A percentile compares a stretch with the other conserved stretches of the same genome.
These are phyloP conservation scores for Pouteria glomerata DNA, from an alignment of 148 eudicot species.

Conservation along the genomic window DNA sequence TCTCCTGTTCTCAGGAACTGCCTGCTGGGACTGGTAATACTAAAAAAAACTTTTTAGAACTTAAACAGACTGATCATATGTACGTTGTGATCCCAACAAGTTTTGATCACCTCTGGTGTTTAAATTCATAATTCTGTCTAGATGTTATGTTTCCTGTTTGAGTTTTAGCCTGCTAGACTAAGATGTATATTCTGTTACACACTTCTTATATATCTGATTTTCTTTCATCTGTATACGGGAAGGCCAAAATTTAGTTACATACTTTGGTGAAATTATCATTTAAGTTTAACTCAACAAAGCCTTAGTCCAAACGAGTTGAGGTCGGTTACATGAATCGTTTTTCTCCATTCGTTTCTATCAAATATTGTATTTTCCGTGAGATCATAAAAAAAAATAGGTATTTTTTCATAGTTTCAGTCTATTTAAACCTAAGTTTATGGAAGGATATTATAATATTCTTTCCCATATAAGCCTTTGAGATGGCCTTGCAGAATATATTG, in stretches of 20 bases:
- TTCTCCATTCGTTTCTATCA: too few relatives aligned
- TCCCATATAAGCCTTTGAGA: not conserved
- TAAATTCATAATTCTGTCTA: not conserved
- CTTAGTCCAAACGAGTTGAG: too few relatives aligned
- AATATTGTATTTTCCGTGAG: too few relatives aligned
- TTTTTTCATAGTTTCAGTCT: too few relatives aligned
- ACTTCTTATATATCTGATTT: not conserved
- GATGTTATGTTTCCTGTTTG: not conserved
- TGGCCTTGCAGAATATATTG: not conserved
- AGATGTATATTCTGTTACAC: not conserved
- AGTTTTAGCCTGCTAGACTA: conserved; percentile 2
- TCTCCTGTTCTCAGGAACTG: conserved; percentile 39
- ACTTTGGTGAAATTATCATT: too few relatives aligned
- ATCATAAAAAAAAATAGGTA: too few relatives aligned
- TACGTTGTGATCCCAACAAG: not conserved
- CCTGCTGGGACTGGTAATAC: conserved; percentile 72
- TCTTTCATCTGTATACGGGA: not conserved
- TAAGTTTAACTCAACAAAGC: too few relatives aligned
- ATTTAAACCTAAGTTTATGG: not conserved
- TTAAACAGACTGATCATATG: not conserved
- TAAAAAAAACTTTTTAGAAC: conserved; percentile 3
- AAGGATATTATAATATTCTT: not conserved
- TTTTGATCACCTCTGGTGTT: not conserved
- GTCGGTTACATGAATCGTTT: too few relatives aligned
- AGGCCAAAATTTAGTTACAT: not conserved